These are phyloP conservation scores for Saururus chinensis DNA, from an alignment of 164 flowering plant genomes.

Conservation along the genomic window DNA sequence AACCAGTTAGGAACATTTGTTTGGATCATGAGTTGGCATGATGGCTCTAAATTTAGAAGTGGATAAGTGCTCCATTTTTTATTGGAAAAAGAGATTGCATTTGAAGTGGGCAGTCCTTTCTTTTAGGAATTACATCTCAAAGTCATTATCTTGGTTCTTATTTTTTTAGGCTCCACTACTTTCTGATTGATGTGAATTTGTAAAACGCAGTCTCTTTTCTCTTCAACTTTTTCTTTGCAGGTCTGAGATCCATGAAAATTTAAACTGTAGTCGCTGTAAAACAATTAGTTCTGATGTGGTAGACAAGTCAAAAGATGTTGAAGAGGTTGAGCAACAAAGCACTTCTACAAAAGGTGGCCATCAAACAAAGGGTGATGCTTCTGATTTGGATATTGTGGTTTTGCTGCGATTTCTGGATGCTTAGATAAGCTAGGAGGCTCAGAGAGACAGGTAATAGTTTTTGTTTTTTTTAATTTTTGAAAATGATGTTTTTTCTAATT, in stretches of 20 bases:
- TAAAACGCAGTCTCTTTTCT: background rate
- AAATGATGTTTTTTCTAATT: background rate
- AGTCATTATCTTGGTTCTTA: background rate
- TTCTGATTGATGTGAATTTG: background rate
- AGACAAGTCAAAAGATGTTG: conserved; percentile 11
- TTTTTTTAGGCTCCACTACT: background rate
- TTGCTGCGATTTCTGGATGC: conserved; percentile 73
- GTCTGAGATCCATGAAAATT: conserved; percentile 90
- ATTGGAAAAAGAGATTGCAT: too few species aligned
- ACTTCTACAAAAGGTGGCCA: conserved; percentile 10
- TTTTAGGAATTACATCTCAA: too few species aligned
- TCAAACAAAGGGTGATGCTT: conserved; percentile 21
- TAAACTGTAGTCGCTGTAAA: conserved; percentile 77
- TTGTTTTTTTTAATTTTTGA: background rate
- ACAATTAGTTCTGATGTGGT: conserved; percentile 10
- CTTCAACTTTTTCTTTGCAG: conserved; percentile 20
- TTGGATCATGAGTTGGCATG: too few species aligned
- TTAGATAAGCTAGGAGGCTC: conserved; percentile 49
- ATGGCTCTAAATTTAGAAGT: too few species aligned
- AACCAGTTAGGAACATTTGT: too few species aligned
- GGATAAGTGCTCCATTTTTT: too few species aligned
- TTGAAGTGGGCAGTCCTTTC: too few species aligned
- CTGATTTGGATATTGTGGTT: conserved; percentile 75
- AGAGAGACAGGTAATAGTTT: conserved; percentile 64
- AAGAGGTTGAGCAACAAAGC: conserved; percentile 15